These are phyloP conservation scores for Ustilago sp. DNA, from an alignment of 1,284 basidiomycete species.

Conservation along the genomic window DNA sequence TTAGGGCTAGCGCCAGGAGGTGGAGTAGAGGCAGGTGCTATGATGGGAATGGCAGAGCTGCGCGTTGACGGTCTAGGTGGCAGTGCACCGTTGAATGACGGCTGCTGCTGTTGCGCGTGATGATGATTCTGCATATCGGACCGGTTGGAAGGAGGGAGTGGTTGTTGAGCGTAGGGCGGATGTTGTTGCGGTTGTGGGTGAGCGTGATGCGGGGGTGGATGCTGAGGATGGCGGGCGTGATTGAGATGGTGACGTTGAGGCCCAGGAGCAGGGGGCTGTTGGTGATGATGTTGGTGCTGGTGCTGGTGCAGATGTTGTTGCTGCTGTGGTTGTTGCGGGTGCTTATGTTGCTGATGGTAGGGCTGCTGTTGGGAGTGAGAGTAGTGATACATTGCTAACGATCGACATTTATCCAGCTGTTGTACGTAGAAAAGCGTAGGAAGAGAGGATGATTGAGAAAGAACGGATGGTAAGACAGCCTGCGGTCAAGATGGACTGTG, in stretches of 20 bases:
- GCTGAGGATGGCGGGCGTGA: conserved; percentile 16
- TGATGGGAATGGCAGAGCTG: conserved; percentile 55
- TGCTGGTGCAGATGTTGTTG: conserved; percentile 13
- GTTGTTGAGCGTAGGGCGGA: conserved; percentile 10
- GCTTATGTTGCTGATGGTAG: conserved; percentile 42
- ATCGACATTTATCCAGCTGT: conserved; percentile 42
- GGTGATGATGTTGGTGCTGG: conserved; percentile 24
- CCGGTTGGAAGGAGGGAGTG: conserved; percentile 15
- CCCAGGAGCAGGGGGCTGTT: conserved; percentile 13
- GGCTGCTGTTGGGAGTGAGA: conserved; percentile 44
- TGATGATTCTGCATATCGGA: conserved; percentile 40
- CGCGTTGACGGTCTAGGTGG: conserved; percentile 35
- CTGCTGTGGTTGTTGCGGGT: conserved; percentile 19
- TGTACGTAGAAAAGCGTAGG: background rate
- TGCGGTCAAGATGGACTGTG: background rate
- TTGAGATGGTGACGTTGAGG: conserved; percentile 16
- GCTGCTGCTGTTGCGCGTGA: conserved; percentile 27
- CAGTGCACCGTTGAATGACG: conserved; percentile 39
- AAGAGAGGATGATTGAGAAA: background rate
- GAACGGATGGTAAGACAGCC: background rate
- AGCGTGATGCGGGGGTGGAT: conserved; percentile 21
- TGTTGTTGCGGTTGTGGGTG: conserved; percentile 26
- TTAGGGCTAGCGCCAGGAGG: conserved; percentile 20
- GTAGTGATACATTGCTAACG: conserved; percentile 50
- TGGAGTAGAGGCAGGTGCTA: conserved; percentile 43